Conservation (phyloP, 192 early-diverging fungal species). For the Nowakowskiella sp. region DNA sequence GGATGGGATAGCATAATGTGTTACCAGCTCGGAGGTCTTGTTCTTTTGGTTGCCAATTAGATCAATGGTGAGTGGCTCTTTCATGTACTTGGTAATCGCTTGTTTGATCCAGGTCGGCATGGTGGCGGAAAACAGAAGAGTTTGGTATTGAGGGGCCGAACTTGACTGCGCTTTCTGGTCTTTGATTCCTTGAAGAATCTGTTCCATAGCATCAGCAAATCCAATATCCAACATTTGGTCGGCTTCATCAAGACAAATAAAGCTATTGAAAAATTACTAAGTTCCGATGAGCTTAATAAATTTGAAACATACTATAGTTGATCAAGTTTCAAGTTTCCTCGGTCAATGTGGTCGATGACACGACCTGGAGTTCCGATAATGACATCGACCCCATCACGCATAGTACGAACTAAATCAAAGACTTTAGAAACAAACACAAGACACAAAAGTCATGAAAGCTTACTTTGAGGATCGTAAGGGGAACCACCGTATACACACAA, state of each 20-base stretch:
- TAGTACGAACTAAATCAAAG: conserved; percentile 23
- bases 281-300: neutral
- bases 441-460: conserved; percentile 5
- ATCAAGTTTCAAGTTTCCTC: conserved; percentile 64
- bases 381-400: conserved; percentile 63
- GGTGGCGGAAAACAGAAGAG: conserved; percentile 79
- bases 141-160: conserved; percentile 41
- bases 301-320: conserved; percentile 28
- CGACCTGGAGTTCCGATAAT: conserved; percentile 95
- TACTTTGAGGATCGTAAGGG: conserved; percentile 59
- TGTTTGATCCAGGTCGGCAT: conserved; percentile 71
- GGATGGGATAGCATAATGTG: conserved; percentile 76
- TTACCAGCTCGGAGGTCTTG: conserved; percentile 82
- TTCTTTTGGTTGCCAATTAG: conserved; percentile 76
- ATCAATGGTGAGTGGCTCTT: conserved; percentile 53
- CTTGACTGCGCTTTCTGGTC: conserved; percentile 56
- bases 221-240: conserved; percentile 82
- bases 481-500: conserved; percentile 84
- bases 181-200: conserved; percentile 61
- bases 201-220: conserved; percentile 76
- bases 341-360: conserved; percentile 71
- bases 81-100: conserved; percentile 47
- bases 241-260: conserved; percentile 61
- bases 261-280: conserved; percentile 9
- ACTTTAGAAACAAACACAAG: neutral